Base-by-base conservation (phyloP, 257 asterid genomes). In the Solanum pimpinellifolium region DNA sequence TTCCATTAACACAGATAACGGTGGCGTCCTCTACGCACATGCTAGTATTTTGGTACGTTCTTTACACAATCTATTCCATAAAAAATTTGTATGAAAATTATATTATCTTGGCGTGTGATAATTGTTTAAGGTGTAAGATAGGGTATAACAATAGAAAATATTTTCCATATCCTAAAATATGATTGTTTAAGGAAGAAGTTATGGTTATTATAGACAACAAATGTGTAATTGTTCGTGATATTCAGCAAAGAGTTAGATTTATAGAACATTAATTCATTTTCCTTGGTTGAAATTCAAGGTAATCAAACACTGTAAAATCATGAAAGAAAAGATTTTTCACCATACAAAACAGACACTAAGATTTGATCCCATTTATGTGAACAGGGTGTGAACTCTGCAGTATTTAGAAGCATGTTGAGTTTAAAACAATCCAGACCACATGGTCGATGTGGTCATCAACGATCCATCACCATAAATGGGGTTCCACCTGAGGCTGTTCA, bases 401-500 rank as follows among this genome's bases (percentile, higher is more conserved):
- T 95, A 20, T 88, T 95, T 65, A 95, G 91, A 92, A 91, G 90
- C 60, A 93, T 95, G 86, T 74, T 97, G 29, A 90, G 86, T 83
- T 81, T 81, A 14, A 81, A 81, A 29, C 89, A 89, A 86, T 75
- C 83, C 70, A 94, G 89, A 87, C 85, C 90, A 56, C 84, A 29
- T 25, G 91, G 88, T 20, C 91, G 84, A 15, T 68, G 88, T 33
- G 87, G 83, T 47, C 91, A 25, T 46, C 91, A 37, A 21, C 90
- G 87, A 69, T 89, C 94, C 59, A 91, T 97, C 90, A 47, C 91
- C 9, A 93, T 97, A 56, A 88, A 83, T 11, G 99, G 99, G 62
- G 97, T 93, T 90, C 98, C 97, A 37, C 83, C 96, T 2, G 99
- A 92, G 89, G 98, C 98, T 44, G 98, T 94, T 84, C 93, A 92